phyloP scores from a whole-genome alignment of 2,329 filamentous ascomycete species.

The Biscogniauxia sp. region DNA sequence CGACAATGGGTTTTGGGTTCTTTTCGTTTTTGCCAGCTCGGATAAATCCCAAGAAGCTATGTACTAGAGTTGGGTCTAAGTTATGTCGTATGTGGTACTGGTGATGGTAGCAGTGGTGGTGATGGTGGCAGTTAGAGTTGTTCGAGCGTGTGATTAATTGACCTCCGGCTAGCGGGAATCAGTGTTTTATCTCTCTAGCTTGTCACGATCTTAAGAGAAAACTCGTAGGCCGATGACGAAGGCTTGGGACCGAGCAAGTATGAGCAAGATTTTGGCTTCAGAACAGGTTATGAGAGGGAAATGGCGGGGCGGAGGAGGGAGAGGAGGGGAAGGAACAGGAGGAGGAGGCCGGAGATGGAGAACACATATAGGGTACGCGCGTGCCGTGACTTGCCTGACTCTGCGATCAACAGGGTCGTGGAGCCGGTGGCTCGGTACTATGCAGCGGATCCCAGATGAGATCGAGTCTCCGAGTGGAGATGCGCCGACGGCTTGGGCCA shows the following conservation, averaged over 20 bases:
- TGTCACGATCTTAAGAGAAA: neutral
- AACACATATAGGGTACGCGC: neutral
- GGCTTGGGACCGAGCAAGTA: conserved; percentile 15
- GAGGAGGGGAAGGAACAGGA: neutral
- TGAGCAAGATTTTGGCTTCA: conserved; percentile 19
- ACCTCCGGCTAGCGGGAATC: neutral
- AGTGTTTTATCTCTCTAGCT: neutral
- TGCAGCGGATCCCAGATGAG: neutral
- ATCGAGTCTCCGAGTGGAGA: neutral
- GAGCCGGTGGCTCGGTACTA: neutral
- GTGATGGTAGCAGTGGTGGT: neutral
- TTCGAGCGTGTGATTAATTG: neutral
- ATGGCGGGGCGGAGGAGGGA: neutral
- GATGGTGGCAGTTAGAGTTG: too few relatives aligned
- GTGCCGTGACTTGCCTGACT: neutral
- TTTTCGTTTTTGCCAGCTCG: conserved; percentile 1
- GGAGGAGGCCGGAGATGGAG: neutral
- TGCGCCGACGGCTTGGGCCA: neutral
- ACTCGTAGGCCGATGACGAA: neutral
- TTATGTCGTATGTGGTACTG: neutral
- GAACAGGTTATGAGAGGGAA: conserved; percentile 12
- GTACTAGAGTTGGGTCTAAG: neutral
- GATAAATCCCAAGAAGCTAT: neutral
- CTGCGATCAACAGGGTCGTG: neutral
- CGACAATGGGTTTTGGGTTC: neutral